Evolutionary conservation across 2,329 filamentous ascomycete genomes (phyloP), one percentile per base, ranked within the genome.

Genomic region (Fusarium sp.): DNA sequence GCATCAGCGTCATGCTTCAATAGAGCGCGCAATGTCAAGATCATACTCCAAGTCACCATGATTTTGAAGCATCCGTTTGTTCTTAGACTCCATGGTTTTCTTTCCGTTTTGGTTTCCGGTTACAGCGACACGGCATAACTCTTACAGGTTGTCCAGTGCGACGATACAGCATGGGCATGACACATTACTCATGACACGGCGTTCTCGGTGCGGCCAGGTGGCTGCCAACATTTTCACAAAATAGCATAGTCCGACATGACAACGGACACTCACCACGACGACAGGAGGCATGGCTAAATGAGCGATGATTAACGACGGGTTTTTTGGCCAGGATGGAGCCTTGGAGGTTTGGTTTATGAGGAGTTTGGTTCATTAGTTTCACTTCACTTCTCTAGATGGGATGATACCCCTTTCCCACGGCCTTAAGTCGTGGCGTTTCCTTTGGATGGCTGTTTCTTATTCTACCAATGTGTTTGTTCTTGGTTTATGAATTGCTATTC

Each of bases 1-100:
- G 82, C 87, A 89, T 53, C 86, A 89, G 74, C 84, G 89, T 18
- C 88, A 89, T 75, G 87, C 88, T n/a, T 89, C 87, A 11, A 87
- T 91, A 73, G 89, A 91, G 78, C 83, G 82, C 71, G 81, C 87
- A 66, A 89, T 89, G 85, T 81, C 83, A 38, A 69, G 69, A 58
- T 62, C 73, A 37, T 70, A 62, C 20, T 64, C 77, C 27, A 80
- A 80, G 52, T 78, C 80, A 30, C 78, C 81, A 17, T 78, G 60
- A 75, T 49, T 26, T 44, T 41, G 45, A 33, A 46, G 37, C 35
- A 48, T 58, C 60, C 46, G 46, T 42, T 59, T 70, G 53, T 40
- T 58, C 23, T 46, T 61, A 50, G 64, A 56, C 60, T 61, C 53
- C 44, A 44, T 59, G 60, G 60, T 38, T 73, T 73, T 73, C 64